phyloP scores from a whole-genome alignment of 768 basidiomycete species.

The Lentinula aciculospora region DNA sequence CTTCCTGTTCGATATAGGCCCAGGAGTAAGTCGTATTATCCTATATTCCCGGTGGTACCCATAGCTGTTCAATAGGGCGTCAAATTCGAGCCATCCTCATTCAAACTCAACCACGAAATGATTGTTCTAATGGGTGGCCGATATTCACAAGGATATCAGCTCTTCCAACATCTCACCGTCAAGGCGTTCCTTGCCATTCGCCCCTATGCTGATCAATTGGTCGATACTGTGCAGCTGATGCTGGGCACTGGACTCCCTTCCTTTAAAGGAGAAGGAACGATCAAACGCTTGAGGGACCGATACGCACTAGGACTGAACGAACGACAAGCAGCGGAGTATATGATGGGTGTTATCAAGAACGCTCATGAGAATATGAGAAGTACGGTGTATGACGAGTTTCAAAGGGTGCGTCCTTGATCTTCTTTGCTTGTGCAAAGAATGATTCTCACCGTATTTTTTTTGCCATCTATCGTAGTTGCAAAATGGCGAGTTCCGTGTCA shows the following conservation, averaged over 20 bases:
- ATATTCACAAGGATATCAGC: constrained; percentile 88
- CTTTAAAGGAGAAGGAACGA: constrained; percentile 94
- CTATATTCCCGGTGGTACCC: constrained; percentile 7
- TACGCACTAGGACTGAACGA: constrained; percentile 82
- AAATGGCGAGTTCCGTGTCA: not conserved
- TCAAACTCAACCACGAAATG: constrained; percentile 99
- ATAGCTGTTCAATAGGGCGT: constrained; percentile 59
- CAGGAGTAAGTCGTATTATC: constrained; percentile 43
- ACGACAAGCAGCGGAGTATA: constrained; percentile 88
- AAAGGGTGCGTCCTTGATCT: constrained; percentile 43
- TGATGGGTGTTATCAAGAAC: constrained; percentile 84
- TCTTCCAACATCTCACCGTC: constrained; percentile 90
- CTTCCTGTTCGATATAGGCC: constrained; percentile 94
- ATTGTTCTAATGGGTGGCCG: constrained; percentile 95
- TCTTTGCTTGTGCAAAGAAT: not conserved
- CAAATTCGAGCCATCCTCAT: constrained; percentile 97
- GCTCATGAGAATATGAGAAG: constrained; percentile 94
- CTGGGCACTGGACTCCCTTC: constrained; percentile 91
- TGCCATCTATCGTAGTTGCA: not conserved
- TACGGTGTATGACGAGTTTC: constrained; percentile 94
- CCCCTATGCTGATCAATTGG: constrained; percentile 88
- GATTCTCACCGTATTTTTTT: not conserved
- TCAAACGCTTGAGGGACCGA: constrained; percentile 79
- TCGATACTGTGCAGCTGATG: constrained; percentile 89
- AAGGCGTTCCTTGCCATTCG: constrained; percentile 96